Base-by-base conservation (phyloP, 345 rosid species). In the Anacardium occidentale region DNA sequence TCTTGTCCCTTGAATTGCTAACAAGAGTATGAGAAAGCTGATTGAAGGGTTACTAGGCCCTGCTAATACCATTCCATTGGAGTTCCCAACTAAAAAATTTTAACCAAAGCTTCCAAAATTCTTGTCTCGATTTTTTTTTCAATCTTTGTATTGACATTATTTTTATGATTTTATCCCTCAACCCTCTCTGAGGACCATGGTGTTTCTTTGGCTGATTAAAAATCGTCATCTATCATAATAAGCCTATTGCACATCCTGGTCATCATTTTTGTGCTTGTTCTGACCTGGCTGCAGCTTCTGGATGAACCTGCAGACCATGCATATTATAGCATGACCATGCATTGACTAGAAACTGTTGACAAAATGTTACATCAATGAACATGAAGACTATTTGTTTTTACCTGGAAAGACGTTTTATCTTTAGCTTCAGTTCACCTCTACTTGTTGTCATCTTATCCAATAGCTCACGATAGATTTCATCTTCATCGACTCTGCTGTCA, bases 361-460 rank as follows among this genome's bases (percentile, higher is more conserved):
- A 3, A 22, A 34, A 6, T 48, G 10, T n/a, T 32, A 17, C 42
- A 13, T 20, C n/a, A 18, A 50, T 40, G 14, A 25, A 69, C 55
- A 15, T 74, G 44, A 58, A 6, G 20, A 34, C 12, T 45, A 1
- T 20, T 14, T 10, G 22, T 24, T 42, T 65, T 59, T 82, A 75
- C 87, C 80, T 77, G 84, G 20, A 21, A 42, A 24, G 53, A 57
- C 61, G 75, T 82, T 20, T 88, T 93, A 52, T 86, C 98, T 44
- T 74, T 62, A 80, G 88, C 81, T 88, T 90, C 78, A 88, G 74
- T 79, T 90, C 98, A 40, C 94, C 94, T 78, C 94, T 85, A 71
- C 74, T 72, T 25, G 98, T 90, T 20, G 97, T 93, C 83, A 93
- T 84, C 76, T 82, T 91, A 70, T 93, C 97, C 42, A 89, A 71